phyloP scores from a whole-genome alignment of 345 rosid species.

The Anastatica hierochuntica region DNA sequence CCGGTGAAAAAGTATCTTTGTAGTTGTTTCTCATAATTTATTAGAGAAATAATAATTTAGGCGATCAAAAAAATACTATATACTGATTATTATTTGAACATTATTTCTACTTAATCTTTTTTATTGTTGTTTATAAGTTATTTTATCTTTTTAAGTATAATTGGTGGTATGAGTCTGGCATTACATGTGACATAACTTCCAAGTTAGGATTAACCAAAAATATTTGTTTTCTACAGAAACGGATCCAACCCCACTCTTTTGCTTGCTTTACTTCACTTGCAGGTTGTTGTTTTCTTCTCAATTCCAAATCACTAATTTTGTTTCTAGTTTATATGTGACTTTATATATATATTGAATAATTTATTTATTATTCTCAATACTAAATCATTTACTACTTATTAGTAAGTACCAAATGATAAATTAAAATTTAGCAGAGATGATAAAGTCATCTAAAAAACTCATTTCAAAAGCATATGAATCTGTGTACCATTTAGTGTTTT shows the following conservation, averaged over 20 bases:
- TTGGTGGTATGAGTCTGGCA: slow-evolving; percentile 28
- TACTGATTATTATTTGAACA: not conserved
- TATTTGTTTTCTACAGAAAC: slow-evolving; percentile 17
- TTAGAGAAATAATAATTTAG: too few species aligned
- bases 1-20: too few species aligned
- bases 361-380: not conserved
- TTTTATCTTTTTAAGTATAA: not conserved
- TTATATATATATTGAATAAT: too few species aligned
- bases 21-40: too few species aligned
- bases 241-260: slow-evolving; percentile 22
- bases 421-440: not conserved
- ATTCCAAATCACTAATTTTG: not conserved
- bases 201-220: slow-evolving; percentile 26
- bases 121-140: too few species aligned
- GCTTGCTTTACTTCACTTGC: slow-evolving; percentile 26
- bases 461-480: not conserved
- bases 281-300: slow-evolving; percentile 22
- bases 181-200: slow-evolving; percentile 29
- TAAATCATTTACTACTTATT: not conserved
- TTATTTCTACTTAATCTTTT: not conserved
- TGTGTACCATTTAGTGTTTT: not conserved
- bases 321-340: not conserved
- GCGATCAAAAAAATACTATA: too few species aligned
- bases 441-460: not conserved
- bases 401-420: slow-evolving; percentile 3